Base-by-base conservation (phyloP, 2,329 filamentous ascomycete species). In the Exophiala bonariae region DNA sequence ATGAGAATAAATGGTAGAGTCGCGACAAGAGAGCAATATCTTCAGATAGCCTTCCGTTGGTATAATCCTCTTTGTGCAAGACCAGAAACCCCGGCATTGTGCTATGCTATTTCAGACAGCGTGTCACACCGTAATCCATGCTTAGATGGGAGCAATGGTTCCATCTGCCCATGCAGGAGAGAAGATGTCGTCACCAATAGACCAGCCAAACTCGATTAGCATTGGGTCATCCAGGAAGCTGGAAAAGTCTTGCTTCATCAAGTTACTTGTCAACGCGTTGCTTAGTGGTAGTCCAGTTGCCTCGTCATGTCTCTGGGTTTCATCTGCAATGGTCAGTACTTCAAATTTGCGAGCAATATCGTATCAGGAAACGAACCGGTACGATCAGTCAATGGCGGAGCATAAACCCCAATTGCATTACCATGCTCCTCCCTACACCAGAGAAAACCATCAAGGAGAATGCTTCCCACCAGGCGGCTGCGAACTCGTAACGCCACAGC, bases 401-500 rank as follows among this genome's bases (percentile, higher is more conserved):
- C 49, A 19, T 53, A 55, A 14, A 55, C 34, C 3, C 52, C 52
- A 43, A 48, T 49, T 10, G 44, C 42, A 1, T 42, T 42, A 16
- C 51, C 68, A 42, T 64, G 68, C 42, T 72, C 69, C 37, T 72
- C 69, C 5, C 68, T 63, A 67, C 68, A 72, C 69, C 69, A 72
- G 61, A 68, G 69, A 17, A 70, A 60, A 9, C 62, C 54, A 52
- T 72, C 70, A 14, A 71, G 53, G 4, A 71, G 58, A 7, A 63
- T 59, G 44, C 68, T 67, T 5, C 68, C 57, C 0, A 61, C 60
- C 10, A 72, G 52, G 9, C 69, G 66, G 44, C 66, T 67, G 10
- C 69, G 63, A 22, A 72, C 67, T 4, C 69, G 59, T n/a, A 72
- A 57, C 1, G 59, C 52, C 0, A 62, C 58, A 14, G 62, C 63